Base-by-base conservation (phyloP, 2,329 filamentous ascomycete species). In the Pyrenophora graminea region DNA sequence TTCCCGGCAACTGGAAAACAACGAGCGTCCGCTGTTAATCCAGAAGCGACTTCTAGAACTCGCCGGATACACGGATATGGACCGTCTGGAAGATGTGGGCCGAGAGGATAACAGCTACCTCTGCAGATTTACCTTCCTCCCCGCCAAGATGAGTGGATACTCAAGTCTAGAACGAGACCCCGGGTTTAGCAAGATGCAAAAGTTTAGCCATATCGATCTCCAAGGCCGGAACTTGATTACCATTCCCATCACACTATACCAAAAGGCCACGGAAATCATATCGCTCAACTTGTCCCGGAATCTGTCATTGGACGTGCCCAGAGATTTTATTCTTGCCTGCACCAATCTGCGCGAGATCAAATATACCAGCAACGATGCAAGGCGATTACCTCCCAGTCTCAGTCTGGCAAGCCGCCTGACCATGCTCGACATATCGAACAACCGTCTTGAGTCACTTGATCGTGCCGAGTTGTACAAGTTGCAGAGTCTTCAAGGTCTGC, bases 91-190 rank as follows among this genome's bases (percentile, higher is more conserved):
- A 70, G 94, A 97, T 56, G 85, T 99, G 45, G 94, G 94, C 23
- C 86, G 94, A 50, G 94, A 99, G 73, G 94, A 99, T 77, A 96
- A 97, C 73, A 95, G 92, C 70, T 99, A 97, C 64, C 82, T 99
- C 10, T 96, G 92, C 69, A 89, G 94, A 5, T 97, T 99, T 76
- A 91, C 94, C 53, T 99, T 99, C 74, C 79, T 97, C 51, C 92
- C 93, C 13, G 88, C 89, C 17, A 90, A 93, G 66, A 88, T 96
- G 71, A 92, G 86, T 70, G 91, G 92, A 41, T 92, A 78, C 58
- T 78, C 87, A 37, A 85, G 82, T 53, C 79, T 89, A 19, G 88
- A 92, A 59, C 80, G 81, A 58, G 93, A 97, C 65, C 83, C 91
- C 42, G 89, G 88, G 21, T 85, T 95, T 58, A 86, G 84, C 68